Evolutionary conservation across 805 yeast species (phyloP).

Genomic region (Maudiozyma turicensis): DNA sequence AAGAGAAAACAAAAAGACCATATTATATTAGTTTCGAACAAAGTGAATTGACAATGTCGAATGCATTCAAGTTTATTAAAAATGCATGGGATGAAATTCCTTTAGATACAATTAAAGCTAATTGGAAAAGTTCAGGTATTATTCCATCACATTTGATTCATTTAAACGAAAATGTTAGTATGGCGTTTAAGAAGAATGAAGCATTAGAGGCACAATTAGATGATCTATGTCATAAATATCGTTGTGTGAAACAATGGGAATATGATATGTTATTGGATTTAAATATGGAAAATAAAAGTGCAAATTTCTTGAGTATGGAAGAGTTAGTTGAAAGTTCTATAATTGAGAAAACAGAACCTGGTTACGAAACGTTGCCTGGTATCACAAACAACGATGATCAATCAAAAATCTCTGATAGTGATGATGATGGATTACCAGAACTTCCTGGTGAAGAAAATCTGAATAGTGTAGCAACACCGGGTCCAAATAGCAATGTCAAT

Average conservation of each 20-base stretch:
- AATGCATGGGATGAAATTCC: slow-evolving; percentile 44
- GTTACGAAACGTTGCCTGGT: neutral
- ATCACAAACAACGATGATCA: slow-evolving; percentile 1
- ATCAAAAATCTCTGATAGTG: slow-evolving; percentile 4
- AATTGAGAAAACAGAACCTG: slow-evolving; percentile 36
- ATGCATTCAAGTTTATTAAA: slow-evolving; percentile 50
- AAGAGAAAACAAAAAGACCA: slow-evolving; percentile 8
- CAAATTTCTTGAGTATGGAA: slow-evolving; percentile 45
- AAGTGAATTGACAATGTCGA: slow-evolving; percentile 41
- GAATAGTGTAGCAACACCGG: neutral
- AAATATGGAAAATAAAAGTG: slow-evolving; percentile 33
- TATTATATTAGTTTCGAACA: slow-evolving; percentile 28
- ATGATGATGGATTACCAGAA: slow-evolving; percentile 6
- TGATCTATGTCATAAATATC: slow-evolving; percentile 37
- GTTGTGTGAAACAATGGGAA: slow-evolving; percentile 50
- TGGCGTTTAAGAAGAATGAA: slow-evolving; percentile 29
- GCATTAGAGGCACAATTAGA: slow-evolving; percentile 34
- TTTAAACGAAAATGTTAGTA: slow-evolving; percentile 22
- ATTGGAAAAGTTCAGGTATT: slow-evolving; percentile 38
- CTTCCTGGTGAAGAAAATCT: neutral
- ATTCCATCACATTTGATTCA: slow-evolving; percentile 28
- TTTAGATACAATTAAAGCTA: slow-evolving; percentile 29
- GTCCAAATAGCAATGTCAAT: neutral
- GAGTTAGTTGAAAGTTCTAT: slow-evolving; percentile 54
- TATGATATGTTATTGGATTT: slow-evolving; percentile 44